Percentiles rank a stretch among this genome's conserved stretches.
Evolutionary conservation across 2,329 filamentous ascomycete species (phyloP).

Genomic region (Botrytis medusae): DNA sequence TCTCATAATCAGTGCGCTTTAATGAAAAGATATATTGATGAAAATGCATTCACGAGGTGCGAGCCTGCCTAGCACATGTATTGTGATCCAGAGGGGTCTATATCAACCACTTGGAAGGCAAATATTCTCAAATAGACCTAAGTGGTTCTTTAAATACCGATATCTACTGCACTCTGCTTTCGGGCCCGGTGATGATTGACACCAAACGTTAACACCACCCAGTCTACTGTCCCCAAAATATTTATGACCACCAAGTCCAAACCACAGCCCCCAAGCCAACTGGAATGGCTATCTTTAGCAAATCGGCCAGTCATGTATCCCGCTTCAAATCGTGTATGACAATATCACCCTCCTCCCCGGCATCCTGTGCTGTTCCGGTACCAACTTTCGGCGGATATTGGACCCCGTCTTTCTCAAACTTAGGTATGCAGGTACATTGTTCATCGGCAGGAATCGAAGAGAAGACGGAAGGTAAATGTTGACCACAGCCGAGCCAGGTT

Average conservation of each 20-base stretch:
- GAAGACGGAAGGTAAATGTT: conserved; percentile 54
- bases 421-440: conserved; percentile 54
- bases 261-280: neutral
- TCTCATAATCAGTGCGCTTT: neutral
- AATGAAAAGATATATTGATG: neutral
- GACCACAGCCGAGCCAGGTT: conserved; percentile 55
- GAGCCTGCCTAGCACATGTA: neutral
- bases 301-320: conserved; percentile 14
- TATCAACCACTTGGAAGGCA: neutral
- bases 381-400: conserved; percentile 54
- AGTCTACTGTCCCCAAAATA: too few species aligned
- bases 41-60: neutral
- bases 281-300: neutral
- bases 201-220: neutral
- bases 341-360: conserved; percentile 15
- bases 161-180: neutral
- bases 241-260: conserved; percentile 15
- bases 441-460: conserved; percentile 49
- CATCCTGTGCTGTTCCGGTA: conserved; percentile 26
- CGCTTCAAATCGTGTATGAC: conserved; percentile 20
- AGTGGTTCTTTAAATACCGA: neutral
- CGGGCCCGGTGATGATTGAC: too few species aligned
- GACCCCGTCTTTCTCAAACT: conserved; percentile 51
- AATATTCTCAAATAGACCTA: neutral
- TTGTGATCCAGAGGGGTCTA: neutral